Evolutionary conservation across 495 filamentous ascomycete genomes (phyloP).

Genomic region (Penicillium roqueforti): DNA sequence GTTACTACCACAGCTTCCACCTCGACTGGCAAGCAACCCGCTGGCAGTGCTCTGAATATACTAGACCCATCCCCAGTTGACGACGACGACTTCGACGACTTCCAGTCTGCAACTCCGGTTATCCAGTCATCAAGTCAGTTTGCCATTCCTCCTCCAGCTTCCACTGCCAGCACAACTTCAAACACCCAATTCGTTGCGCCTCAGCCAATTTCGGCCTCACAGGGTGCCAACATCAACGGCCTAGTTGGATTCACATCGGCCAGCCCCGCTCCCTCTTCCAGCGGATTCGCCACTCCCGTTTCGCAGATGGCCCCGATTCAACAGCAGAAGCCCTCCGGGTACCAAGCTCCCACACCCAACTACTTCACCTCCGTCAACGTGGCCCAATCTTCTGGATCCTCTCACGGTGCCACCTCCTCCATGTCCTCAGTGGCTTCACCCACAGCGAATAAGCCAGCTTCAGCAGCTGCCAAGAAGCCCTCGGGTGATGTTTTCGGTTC

Average conservation of each 20-base stretch:
- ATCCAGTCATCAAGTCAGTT: conserved; percentile 39
- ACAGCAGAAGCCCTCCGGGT: conserved; percentile 57
- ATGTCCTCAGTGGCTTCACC: conserved; percentile 38
- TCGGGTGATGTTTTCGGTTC: conserved; percentile 81
- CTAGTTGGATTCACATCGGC: conserved; percentile 76
- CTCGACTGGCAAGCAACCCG: conserved; percentile 45
- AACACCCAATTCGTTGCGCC: conserved; percentile 73
- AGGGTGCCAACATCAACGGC: conserved; percentile 73
- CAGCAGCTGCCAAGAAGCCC: conserved; percentile 51
- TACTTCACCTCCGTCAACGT: conserved; percentile 83
- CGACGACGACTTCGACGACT: conserved; percentile 98
- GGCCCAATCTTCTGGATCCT: conserved; percentile 25
- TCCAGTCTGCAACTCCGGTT: conserved; percentile 82
- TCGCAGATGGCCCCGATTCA: conserved; percentile 46
- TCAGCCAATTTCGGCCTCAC: conserved; percentile 73
- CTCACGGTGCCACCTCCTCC: conserved; percentile 31
- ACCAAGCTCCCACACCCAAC: conserved; percentile 77
- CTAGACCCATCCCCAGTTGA: conserved; percentile 52
- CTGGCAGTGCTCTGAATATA: conserved; percentile 52
- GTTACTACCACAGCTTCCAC: conserved; percentile 44
- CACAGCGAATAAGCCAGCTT: conserved; percentile 40
- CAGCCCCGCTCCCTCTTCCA: conserved; percentile 60
- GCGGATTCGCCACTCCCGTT: conserved; percentile 47
- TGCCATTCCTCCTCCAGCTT: conserved; percentile 48
- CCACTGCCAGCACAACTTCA: conserved; percentile 61